These are phyloP conservation scores for Ophiostoma australiae DNA, from an alignment of 2,329 filamentous ascomycete genomes.

Conservation along the genomic window DNA sequence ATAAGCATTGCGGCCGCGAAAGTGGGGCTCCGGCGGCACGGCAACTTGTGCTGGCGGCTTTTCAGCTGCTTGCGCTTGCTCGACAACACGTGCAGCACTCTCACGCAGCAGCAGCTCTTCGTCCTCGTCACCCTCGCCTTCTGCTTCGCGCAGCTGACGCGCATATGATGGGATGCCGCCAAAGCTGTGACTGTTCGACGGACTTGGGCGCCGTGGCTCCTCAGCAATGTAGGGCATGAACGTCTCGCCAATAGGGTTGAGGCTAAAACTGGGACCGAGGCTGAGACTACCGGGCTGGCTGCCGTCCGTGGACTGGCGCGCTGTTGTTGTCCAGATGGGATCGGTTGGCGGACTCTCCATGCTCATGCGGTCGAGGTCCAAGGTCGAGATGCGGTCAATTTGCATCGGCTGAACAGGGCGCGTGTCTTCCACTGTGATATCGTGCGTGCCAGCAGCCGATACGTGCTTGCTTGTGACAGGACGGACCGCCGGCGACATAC, in stretches of 20 bases:
- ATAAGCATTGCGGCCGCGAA: slow-evolving; percentile 42
- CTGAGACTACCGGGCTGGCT: slow-evolving; percentile 26
- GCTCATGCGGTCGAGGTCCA: slow-evolving; percentile 35
- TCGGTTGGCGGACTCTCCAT: slow-evolving; percentile 37
- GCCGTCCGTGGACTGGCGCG: slow-evolving; percentile 28
- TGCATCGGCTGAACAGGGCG: slow-evolving; percentile 23
- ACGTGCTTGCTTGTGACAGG: neutral
- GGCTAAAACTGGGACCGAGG: neutral
- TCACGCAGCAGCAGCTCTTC: slow-evolving; percentile 26
- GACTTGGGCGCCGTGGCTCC: slow-evolving; percentile 27
- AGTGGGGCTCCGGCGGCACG: slow-evolving; percentile 39
- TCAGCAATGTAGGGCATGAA: slow-evolving; percentile 34
- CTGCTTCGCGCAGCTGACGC: slow-evolving; percentile 24
- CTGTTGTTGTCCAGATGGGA: slow-evolving; percentile 35
- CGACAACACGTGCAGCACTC: slow-evolving; percentile 10
- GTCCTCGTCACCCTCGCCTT: slow-evolving; percentile 27
- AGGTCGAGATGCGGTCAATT: slow-evolving; percentile 39
- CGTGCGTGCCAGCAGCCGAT: neutral
- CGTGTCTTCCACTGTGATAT: neutral
- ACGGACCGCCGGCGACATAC: slow-evolving; percentile 5
- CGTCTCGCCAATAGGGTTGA: slow-evolving; percentile 33
- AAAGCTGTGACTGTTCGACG: neutral
- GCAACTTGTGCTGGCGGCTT: neutral
- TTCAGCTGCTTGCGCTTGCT: neutral
- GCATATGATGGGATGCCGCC: slow-evolving; percentile 23